A percentile compares a stretch with the other conserved stretches of the same genome.
Conservation (phyloP, 495 filamentous ascomycete species). For the Daldinia loculata region DNA sequence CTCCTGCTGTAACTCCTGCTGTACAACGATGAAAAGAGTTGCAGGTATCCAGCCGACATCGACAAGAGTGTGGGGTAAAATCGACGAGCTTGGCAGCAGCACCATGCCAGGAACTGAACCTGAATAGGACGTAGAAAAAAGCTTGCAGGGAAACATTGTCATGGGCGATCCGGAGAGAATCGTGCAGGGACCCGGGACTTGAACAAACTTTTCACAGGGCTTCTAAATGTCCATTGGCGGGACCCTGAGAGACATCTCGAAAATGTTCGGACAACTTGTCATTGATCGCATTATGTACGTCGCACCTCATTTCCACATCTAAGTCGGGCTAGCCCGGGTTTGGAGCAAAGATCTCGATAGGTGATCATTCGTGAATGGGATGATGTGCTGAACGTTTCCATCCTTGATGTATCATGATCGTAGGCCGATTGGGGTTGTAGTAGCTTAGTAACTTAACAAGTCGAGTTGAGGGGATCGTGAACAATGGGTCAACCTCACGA, state of each 20-base stretch:
- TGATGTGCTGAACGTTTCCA: conserved; percentile 10
- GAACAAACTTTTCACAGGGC: conserved; percentile 26
- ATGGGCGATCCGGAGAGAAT: conserved; percentile 46
- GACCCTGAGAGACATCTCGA: conserved; percentile 34
- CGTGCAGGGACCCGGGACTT: conserved; percentile 41
- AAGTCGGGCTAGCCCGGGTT: conserved; percentile 20
- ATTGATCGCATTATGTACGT: conserved; percentile 29
- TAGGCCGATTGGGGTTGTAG: conserved; percentile 2
- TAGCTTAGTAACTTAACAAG: not conserved
- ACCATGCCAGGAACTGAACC: conserved; percentile 42
- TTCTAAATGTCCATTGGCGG: conserved; percentile 39
- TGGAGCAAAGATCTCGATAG: conserved; percentile 38
- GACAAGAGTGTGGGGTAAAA: conserved; percentile 47
- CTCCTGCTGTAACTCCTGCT: conserved; percentile 47
- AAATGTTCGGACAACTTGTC: conserved; percentile 15
- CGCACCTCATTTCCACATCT: conserved; percentile 27
- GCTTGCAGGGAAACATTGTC: conserved; percentile 33
- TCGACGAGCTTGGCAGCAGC: conserved; percentile 40
- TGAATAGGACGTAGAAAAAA: conserved; percentile 30
- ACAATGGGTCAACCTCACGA: conserved; percentile 25
- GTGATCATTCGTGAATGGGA: conserved; percentile 28
- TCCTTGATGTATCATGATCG: conserved; percentile 24
- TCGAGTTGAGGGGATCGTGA: conserved; percentile 16
- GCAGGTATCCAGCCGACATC: conserved; percentile 39
- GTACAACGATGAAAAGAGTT: conserved; percentile 41